Conservation (phyloP, 768 basidiomycete genomes). For the Peribolospora baueri region DNA sequence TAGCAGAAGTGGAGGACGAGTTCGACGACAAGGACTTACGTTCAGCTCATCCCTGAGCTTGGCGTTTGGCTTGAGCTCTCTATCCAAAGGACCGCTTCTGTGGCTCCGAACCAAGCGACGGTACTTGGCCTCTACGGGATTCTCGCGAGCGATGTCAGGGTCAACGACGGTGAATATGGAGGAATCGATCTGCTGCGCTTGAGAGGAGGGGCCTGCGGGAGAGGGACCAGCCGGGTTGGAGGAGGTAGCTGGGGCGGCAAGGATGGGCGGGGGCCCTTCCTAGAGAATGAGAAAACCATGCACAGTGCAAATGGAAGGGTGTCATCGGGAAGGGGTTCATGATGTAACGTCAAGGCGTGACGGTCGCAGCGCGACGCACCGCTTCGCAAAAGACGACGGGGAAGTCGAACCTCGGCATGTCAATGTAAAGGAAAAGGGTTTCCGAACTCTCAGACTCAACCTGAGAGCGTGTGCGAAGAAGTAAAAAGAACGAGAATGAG, state of each 20-base stretch:
- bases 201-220: constrained; percentile 6
- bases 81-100: constrained; percentile 74
- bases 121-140: constrained; percentile 94
- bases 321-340: no score
- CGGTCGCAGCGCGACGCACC: constrained; percentile 18
- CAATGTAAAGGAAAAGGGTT: constrained; percentile 85
- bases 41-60: constrained; percentile 80
- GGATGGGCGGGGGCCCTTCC: constrained; percentile 13
- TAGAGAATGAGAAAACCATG: background rate
- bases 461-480: constrained; percentile 21
- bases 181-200: constrained; percentile 19
- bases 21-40: constrained; percentile 27
- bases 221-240: constrained; percentile 12
- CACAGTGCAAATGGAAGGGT: background rate
- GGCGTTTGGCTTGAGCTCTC: constrained; percentile 89
- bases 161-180: constrained; percentile 68
- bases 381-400: constrained; percentile 87
- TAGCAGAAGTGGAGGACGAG: background rate
- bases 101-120: constrained; percentile 81
- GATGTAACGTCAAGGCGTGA: background rate
- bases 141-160: constrained; percentile 72
- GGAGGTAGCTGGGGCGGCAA: constrained; percentile 8
- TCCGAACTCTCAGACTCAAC: constrained; percentile 76
- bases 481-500: background rate
- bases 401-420: constrained; percentile 87